Base-by-base conservation (phyloP, 2,329 filamentous ascomycete species). In the Pseudocercospora crystallina region DNA sequence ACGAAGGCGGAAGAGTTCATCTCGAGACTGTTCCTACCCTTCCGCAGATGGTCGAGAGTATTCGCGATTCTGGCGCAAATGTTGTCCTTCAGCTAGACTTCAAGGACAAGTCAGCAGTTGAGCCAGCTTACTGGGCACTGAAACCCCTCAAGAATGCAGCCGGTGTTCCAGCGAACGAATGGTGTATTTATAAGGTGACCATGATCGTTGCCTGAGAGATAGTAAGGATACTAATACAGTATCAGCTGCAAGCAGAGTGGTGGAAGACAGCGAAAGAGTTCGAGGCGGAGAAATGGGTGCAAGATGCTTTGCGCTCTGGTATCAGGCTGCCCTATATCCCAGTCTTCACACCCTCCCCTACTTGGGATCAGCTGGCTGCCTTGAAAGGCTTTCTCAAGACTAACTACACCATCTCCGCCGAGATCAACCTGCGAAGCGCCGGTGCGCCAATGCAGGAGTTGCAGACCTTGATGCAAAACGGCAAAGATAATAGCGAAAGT, bases 81-180 rank as follows among this genome's bases (percentile, higher is more conserved):
- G 51, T 58, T 14, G 57, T 60, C 4, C 43, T 60, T 11, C 42
- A 56, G 45, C 47, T 60, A 3, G 57, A 60, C 43, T 54, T 60
- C 48, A 56, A 60, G 30, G 54, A 53, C 20, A 37, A 49, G 9
- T 43, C 39, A 10, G 55, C 57, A 15, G 44, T 60, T n/a, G 57
- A 53, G 37, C 55, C 55, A 5, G 40, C 55, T 2, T 60, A 60
- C 41, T 58, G 51, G 45, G 52, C 53, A 10, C 33, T 60, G 29
- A 60, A 57, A 33, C 13, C 20, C 4, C 20, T 26, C 20, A 26
- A 26, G 20, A 26, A 26, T 26, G 20, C 20, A 7, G 20, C 20
- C 20, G 20, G 20, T 26, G 20, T 26, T 26, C 20, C 7, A 4
- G 20, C 20, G 20, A 26, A 26, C 20, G 53, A 57, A 26, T 59